A percentile compares a stretch with the other conserved stretches of the same genome.
These are phyloP conservation scores for Aspergillus calidoustus DNA, from an alignment of 2,329 filamentous ascomycete genomes.

Conservation along the genomic window DNA sequence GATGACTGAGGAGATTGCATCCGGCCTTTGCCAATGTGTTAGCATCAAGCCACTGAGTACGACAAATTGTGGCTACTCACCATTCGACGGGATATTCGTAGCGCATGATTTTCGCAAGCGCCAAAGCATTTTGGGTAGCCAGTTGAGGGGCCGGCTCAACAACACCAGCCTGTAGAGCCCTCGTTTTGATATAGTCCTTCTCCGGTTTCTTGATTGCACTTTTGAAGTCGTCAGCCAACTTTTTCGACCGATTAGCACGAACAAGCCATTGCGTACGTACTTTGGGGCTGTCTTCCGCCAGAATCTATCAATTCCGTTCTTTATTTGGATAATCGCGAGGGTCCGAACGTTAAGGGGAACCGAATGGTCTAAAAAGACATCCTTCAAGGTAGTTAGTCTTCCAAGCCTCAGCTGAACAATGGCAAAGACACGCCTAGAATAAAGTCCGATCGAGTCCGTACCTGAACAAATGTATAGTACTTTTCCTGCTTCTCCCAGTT, in stretches of 20 bases:
- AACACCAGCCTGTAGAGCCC: conserved; percentile 76
- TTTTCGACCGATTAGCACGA: not conserved
- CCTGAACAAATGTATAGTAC: conserved; percentile 73
- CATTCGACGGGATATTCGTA: conserved; percentile 90
- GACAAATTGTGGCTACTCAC: conserved; percentile 45
- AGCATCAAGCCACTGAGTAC: conserved; percentile 1
- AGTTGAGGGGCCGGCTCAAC: conserved; percentile 76
- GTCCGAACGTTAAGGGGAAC: conserved; percentile 80
- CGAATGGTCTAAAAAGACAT: conserved; percentile 78
- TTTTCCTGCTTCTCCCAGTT: conserved; percentile 70
- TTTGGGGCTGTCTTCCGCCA: conserved; percentile 83
- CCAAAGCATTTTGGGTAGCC: conserved; percentile 84
- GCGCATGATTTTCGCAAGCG: conserved; percentile 83
- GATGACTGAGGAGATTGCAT: conserved; percentile 60
- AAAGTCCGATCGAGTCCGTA: conserved; percentile 34
- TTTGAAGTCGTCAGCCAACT: conserved; percentile 24
- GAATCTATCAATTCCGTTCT: conserved; percentile 94
- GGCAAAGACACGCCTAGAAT: not conserved
- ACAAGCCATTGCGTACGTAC: conserved; percentile 38
- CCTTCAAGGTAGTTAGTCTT: conserved; percentile 51
- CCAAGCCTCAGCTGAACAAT: not conserved
- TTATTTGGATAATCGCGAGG: conserved; percentile 89
- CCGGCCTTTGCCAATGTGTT: conserved; percentile 42
- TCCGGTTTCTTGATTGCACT: conserved; percentile 69
- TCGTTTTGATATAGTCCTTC: conserved; percentile 74